These are phyloP conservation scores for Gilbertella persicaria DNA, from an alignment of 371 early-diverging fungal species.

Conservation along the genomic window DNA sequence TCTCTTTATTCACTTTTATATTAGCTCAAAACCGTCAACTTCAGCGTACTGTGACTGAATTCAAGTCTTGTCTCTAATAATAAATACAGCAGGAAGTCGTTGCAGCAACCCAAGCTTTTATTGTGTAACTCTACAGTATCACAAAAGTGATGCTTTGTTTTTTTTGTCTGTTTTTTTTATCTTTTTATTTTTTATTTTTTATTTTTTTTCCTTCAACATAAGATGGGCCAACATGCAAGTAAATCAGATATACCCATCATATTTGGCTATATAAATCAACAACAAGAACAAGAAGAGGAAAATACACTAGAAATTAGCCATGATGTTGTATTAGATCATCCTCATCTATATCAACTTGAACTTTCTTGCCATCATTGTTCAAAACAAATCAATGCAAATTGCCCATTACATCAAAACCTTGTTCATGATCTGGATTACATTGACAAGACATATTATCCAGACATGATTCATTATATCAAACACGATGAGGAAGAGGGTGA, in stretches of 20 bases:
- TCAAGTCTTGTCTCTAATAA: conserved; percentile 18
- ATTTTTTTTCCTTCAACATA: not conserved
- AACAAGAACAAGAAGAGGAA: not conserved
- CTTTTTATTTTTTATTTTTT: conserved; percentile 1
- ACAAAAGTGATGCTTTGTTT: not conserved
- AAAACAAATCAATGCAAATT: conserved; percentile 32
- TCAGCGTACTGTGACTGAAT: conserved; percentile 47
- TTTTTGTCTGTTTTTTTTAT: not conserved
- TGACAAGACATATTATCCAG: conserved; percentile 45
- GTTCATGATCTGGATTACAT: conserved; percentile 43
- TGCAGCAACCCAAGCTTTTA: not conserved
- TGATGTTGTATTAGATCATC: conserved; percentile 38
- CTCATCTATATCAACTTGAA: conserved; percentile 41
- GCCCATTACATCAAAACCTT: conserved; percentile 33
- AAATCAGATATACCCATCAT: conserved; percentile 40
- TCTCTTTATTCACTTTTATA: too few relatives aligned
- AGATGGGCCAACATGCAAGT: conserved; percentile 28
- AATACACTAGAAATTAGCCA: not conserved
- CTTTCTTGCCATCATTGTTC: conserved; percentile 22
- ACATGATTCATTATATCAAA: conserved; percentile 27
- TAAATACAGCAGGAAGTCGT: not conserved
- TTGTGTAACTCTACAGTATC: not conserved
- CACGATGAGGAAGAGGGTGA: conserved; percentile 18
- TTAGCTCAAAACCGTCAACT: conserved; percentile 52
- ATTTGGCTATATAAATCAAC: conserved; percentile 38